Conservation (phyloP, 257 asterid species). For the Leptodermis oblonga region DNA sequence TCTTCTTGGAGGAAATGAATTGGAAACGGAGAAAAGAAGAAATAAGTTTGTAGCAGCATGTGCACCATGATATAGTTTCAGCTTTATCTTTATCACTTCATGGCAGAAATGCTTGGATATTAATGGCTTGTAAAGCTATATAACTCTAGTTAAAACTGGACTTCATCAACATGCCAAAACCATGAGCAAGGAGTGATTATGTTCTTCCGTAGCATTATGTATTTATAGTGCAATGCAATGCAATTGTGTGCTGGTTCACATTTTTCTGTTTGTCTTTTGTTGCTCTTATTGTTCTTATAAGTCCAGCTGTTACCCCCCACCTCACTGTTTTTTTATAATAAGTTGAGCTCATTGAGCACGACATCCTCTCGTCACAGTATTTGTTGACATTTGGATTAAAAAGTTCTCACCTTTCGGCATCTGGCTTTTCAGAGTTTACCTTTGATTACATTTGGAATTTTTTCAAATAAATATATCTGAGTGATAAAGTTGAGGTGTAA, state of each 20-base stretch:
- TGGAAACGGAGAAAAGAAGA: no score
- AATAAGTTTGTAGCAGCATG: neutral
- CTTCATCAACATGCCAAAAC: neutral
- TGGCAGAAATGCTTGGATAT: neutral
- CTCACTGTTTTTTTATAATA: neutral
- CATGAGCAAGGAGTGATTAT: neutral
- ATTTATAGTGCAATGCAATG: neutral
- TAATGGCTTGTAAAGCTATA: no score
- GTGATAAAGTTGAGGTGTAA: neutral
- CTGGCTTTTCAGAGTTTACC: neutral
- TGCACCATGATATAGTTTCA: neutral
- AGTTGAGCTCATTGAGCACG: neutral
- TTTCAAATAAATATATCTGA: neutral
- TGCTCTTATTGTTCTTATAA: neutral
- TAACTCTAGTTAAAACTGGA: neutral
- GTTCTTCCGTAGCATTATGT: neutral
- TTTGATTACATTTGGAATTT: neutral
- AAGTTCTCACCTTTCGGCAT: neutral
- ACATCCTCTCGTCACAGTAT: neutral
- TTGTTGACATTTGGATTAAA: neutral
- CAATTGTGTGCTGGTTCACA: neutral
- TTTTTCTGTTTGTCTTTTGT: neutral
- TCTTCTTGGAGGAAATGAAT: neutral
- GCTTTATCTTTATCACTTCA: neutral
- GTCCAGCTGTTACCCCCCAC: neutral